Evolutionary conservation across 176 grass and related monocot genomes (phyloP), one percentile per base, ranked within the genome.

Genomic region (Phoenix dactylifera): DNA sequence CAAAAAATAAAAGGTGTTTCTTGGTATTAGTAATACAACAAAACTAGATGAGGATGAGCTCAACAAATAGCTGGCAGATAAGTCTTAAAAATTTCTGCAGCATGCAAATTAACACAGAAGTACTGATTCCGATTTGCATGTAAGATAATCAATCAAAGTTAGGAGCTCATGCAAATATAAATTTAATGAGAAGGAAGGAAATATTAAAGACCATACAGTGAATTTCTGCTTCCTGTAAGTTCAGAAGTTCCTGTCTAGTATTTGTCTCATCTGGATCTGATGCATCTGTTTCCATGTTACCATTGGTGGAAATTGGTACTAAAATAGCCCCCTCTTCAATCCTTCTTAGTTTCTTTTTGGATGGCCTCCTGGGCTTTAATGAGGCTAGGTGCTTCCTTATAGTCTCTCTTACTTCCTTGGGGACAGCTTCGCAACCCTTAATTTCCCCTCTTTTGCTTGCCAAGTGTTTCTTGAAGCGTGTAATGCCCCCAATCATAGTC

Each of bases 391-490:
- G 70, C 26, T 73, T 61, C 16, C 51, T 61, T 53, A 73, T 73
- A 4, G 39, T 63, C 26, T 63, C 70, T 32, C 59, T 73, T 22
- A 73, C 70, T 55, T 73, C 70, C 60, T 73, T 73, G n/a, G 59
- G 51, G 23, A 63, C 70, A 44, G 50, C 59, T 15, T 73, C 70
- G 54, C 70, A 73, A 52, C 70, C 70, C 59, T 54, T 73, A 15
- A 73, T 73, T 20, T 73, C 70, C 15, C 70, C 70, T 25, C 29
- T 63, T 63, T 73, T 72, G 69, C 69, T 72, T 54, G 69, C 58
- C 49, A 72, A 62, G 49, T 72, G 69, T 18, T 72, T 72, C 28
- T 72, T 72, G 59, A 72, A 72, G 18, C 70, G 58, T 28, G 69
- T 72, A 60, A 72, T 72, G 6, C 70, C 70, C 16, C 70, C 59